A percentile compares a stretch with the other conserved stretches of the same genome.
These are phyloP conservation scores for Globisporangium rhizosaccharum DNA, from an alignment of 352 stramenopile species.

Conservation along the genomic window DNA sequence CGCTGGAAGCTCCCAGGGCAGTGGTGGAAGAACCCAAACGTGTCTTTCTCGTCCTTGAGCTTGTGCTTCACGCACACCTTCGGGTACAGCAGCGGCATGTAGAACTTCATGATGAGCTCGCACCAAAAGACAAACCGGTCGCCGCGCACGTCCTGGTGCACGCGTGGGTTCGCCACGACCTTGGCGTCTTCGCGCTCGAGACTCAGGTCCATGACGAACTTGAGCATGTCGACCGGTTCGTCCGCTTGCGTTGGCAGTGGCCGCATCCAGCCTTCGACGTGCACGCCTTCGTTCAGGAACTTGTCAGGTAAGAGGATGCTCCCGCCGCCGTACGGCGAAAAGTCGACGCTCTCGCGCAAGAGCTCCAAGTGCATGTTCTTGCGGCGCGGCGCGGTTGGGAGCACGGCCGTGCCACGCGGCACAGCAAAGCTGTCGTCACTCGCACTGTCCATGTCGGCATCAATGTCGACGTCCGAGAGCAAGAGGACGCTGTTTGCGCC, in stretches of 20 bases:
- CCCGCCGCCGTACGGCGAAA: slow-evolving; percentile 77
- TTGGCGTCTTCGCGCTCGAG: slow-evolving; percentile 65
- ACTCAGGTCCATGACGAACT: slow-evolving; percentile 87
- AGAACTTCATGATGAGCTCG: slow-evolving; percentile 87
- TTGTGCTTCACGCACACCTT: slow-evolving; percentile 84
- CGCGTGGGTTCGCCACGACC: slow-evolving; percentile 29
- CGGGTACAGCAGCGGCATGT: slow-evolving; percentile 85
- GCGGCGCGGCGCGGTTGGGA: slow-evolving; percentile 28
- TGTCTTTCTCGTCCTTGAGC: slow-evolving; percentile 78
- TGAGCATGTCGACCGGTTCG: slow-evolving; percentile 86
- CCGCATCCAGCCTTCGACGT: slow-evolving; percentile 84
- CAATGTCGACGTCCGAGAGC: slow-evolving; percentile 35
- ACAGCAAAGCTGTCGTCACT: slow-evolving; percentile 9
- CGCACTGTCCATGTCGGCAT: slow-evolving; percentile 30
- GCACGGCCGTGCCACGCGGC: slow-evolving; percentile 27
- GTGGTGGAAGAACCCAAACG: slow-evolving; percentile 83
- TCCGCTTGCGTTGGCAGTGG: slow-evolving; percentile 74
- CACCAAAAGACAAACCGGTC: slow-evolving; percentile 85
- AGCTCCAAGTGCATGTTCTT: slow-evolving; percentile 74
- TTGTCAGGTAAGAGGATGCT: slow-evolving; percentile 76
- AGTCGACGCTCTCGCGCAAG: slow-evolving; percentile 78
- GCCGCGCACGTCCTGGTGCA: slow-evolving; percentile 40
- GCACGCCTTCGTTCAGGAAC: slow-evolving; percentile 79
- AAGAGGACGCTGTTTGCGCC: slow-evolving; percentile 35
- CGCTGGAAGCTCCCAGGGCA: slow-evolving; percentile 84